Conservation (phyloP, 768 basidiomycete species). For the Lactarius vividus region DNA sequence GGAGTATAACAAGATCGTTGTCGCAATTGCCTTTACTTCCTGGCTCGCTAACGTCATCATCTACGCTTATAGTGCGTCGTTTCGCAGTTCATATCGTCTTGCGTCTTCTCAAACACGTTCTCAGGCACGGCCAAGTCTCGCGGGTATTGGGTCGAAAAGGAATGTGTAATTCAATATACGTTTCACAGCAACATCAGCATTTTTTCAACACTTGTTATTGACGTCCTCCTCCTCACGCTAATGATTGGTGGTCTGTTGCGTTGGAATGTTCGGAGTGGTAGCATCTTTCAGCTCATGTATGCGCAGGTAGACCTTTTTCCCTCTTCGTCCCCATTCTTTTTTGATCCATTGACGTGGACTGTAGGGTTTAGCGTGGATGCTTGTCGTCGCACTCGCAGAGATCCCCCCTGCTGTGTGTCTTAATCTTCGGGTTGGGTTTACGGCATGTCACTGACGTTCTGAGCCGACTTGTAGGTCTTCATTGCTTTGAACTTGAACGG, state of each 20-base stretch:
- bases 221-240: neutral
- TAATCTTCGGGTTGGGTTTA: neutral
- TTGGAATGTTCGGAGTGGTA: neutral
- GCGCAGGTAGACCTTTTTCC: neutral
- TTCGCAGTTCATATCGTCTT: neutral
- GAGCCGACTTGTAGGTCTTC: neutral
- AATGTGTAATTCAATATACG: neutral
- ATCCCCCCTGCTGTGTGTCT: conserved; percentile 9
- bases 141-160: neutral
- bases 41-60: neutral
- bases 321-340: neutral
- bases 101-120: neutral
- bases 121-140: neutral
- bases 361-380: conserved; percentile 11
- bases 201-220: neutral
- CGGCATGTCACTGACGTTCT: neutral
- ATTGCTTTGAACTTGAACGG: conserved; percentile 9
- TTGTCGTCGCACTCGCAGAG: neutral
- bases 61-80: conserved; percentile 3
- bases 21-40: neutral
- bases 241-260: conserved; percentile 15
- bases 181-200: neutral
- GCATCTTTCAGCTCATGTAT: conserved; percentile 2
- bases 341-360: neutral
- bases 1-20: conserved; percentile 1